Percentiles rank a stretch among this genome's conserved stretches.
phyloP scores from a whole-genome alignment of 495 filamentous ascomycete genomes.

The Lepidopterella palustris region DNA sequence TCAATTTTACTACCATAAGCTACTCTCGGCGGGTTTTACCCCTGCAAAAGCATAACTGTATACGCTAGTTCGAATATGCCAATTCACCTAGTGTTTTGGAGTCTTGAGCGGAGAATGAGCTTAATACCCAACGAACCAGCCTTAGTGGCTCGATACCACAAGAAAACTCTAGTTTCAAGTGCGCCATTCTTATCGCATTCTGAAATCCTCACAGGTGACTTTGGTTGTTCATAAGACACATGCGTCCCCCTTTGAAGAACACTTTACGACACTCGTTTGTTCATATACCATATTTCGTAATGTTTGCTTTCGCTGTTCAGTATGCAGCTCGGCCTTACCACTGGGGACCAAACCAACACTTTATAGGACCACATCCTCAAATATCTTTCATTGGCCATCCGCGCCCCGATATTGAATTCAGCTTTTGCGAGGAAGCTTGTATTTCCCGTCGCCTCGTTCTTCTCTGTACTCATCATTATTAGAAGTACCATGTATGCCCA shows the following conservation, averaged over 20 bases:
- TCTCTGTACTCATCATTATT: neutral
- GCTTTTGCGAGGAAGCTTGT: neutral
- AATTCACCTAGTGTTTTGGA: no score
- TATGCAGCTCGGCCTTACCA: neutral
- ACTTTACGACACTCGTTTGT: neutral
- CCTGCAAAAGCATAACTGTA: no score
- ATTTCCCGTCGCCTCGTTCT: neutral
- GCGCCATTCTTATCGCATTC: neutral
- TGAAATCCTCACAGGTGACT: no score
- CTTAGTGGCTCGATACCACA: no score
- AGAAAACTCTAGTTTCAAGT: neutral
- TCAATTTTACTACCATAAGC: neutral
- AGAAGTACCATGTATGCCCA: neutral
- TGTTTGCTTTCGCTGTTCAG: neutral
- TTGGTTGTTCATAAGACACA: no score
- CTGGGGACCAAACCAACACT: neutral
- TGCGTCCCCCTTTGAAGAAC: no score
- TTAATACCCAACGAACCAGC: no score
- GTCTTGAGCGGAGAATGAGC: no score
- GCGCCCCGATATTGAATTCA: neutral
- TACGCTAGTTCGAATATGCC: no score
- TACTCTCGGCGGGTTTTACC: neutral
- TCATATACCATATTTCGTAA: neutral
- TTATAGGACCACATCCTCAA: neutral
- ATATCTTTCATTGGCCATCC: neutral